A percentile compares a stretch with the other conserved stretches of the same genome.
Evolutionary conservation across 1,139 yeast species (phyloP).

Genomic region (Hemisphaericaspora subhashii): DNA sequence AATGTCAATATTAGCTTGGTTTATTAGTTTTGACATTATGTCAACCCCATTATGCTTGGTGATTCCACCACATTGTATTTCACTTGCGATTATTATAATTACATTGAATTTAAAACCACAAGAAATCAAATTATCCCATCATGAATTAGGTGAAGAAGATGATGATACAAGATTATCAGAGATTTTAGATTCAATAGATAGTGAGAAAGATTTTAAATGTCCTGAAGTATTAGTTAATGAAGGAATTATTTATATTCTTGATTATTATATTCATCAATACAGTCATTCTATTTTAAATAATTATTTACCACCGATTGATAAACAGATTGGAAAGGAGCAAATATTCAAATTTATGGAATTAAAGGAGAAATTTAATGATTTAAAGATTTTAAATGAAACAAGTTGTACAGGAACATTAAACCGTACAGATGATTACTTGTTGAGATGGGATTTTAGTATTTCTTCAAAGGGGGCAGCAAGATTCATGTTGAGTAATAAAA

Average conservation of each 20-base stretch:
- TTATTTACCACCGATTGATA: constrained; percentile 32
- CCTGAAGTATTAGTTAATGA: constrained; percentile 57
- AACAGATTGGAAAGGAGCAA: constrained; percentile 44
- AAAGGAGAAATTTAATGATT: constrained; percentile 45
- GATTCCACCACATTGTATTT: constrained; percentile 79
- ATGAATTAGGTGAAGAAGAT: constrained; percentile 16
- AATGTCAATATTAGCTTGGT: constrained; percentile 66
- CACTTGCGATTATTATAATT: constrained; percentile 60
- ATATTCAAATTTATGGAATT: constrained; percentile 49
- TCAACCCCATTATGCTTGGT: constrained; percentile 70
- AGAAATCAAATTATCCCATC: constrained; percentile 28
- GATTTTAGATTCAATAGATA: constrained; percentile 34
- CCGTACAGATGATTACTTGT: constrained; percentile 47
- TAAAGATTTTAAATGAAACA: constrained; percentile 35
- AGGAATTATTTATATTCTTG: constrained; percentile 60
- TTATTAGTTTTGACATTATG: constrained; percentile 70
- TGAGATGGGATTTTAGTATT: constrained; percentile 47
- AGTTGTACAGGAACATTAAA: constrained; percentile 44
- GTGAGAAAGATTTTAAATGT: constrained; percentile 44
- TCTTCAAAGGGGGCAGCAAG: constrained; percentile 52
- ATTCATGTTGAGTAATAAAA: constrained; percentile 54
- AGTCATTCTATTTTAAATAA: constrained; percentile 31
- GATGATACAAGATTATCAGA: constrained; percentile 33
- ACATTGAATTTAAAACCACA: constrained; percentile 42
- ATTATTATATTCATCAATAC: constrained; percentile 57